Conservation (phyloP, 495 filamentous ascomycete species). For the Glutinoglossum americanum region DNA sequence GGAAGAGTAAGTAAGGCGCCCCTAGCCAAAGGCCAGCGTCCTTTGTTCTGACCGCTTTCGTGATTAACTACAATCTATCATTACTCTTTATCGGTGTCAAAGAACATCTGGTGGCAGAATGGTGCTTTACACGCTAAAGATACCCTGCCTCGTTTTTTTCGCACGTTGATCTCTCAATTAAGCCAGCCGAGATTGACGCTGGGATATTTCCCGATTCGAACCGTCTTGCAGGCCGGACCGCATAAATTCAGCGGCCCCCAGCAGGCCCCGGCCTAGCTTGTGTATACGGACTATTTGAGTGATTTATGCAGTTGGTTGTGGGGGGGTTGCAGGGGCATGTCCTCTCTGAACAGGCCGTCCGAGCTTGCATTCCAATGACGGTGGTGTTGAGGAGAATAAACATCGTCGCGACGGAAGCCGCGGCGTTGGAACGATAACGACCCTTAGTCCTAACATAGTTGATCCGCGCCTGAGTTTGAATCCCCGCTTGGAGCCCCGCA, state of each 20-base stretch:
- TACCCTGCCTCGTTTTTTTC: too few relatives aligned
- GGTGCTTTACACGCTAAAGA: too few relatives aligned
- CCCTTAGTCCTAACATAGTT: too few relatives aligned
- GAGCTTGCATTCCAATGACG: background rate
- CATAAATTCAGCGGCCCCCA: background rate
- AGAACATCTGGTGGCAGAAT: background rate
- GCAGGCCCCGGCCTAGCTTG: background rate
- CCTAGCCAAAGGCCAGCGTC: background rate
- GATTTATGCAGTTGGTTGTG: background rate
- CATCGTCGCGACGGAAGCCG: background rate
- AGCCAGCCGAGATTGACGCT: background rate
- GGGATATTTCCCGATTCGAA: constrained; percentile 1
- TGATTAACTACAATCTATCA: background rate
- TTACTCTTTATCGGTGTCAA: too few relatives aligned
- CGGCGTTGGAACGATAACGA: background rate
- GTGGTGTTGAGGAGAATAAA: background rate
- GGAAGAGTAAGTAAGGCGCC: background rate
- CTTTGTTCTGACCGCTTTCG: background rate
- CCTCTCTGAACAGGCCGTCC: background rate
- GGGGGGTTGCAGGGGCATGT: background rate
- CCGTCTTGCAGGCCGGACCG: background rate
- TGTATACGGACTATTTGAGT: constrained; percentile 1
- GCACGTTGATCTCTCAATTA: background rate
- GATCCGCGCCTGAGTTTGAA: too few relatives aligned
- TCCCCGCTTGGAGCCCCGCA: too few relatives aligned